Evolutionary conservation across 2,329 filamentous ascomycete genomes (phyloP).

Genomic region (Penicillium sp.): DNA sequence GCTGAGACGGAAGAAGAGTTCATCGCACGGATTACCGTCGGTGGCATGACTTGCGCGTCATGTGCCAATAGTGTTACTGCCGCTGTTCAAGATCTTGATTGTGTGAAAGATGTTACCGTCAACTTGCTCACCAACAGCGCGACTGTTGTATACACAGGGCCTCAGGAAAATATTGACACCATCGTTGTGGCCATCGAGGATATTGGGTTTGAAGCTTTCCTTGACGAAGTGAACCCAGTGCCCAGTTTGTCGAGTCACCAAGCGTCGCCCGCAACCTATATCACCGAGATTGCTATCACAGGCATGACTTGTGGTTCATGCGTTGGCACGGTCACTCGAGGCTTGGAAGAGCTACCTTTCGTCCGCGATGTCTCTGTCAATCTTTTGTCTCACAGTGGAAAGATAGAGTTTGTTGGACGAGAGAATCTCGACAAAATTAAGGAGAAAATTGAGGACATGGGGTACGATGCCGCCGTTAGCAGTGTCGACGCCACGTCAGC

Average conservation of each 20-base stretch:
- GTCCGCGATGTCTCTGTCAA: slow-evolving; percentile 54
- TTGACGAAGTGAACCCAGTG: slow-evolving; percentile 39
- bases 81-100: slow-evolving; percentile 60
- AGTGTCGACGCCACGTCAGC: slow-evolving; percentile 37
- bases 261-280: slow-evolving; percentile 23
- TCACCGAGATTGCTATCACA: slow-evolving; percentile 53
- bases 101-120: slow-evolving; percentile 61
- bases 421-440: slow-evolving; percentile 49
- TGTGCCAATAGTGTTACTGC: slow-evolving; percentile 66
- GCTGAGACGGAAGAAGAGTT: slow-evolving; percentile 20
- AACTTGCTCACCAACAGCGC: slow-evolving; percentile 70
- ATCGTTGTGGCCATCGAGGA: slow-evolving; percentile 54
- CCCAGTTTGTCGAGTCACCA: slow-evolving; percentile 5
- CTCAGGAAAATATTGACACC: slow-evolving; percentile 48
- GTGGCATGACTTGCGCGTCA: slow-evolving; percentile 73
- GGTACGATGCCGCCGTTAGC: slow-evolving; percentile 66
- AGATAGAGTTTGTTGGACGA: slow-evolving; percentile 52
- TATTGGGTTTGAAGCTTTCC: slow-evolving; percentile 50
- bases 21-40: slow-evolving; percentile 53
- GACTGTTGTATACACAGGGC: slow-evolving; percentile 58
- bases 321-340: slow-evolving; percentile 51
- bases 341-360: slow-evolving; percentile 49
- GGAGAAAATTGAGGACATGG: slow-evolving; percentile 58
- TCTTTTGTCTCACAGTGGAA: slow-evolving; percentile 54
- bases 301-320: slow-evolving; percentile 64